Evolutionary conservation across 1,284 basidiomycete species (phyloP).

Genomic region (Tetrapyrgos nigripes): DNA sequence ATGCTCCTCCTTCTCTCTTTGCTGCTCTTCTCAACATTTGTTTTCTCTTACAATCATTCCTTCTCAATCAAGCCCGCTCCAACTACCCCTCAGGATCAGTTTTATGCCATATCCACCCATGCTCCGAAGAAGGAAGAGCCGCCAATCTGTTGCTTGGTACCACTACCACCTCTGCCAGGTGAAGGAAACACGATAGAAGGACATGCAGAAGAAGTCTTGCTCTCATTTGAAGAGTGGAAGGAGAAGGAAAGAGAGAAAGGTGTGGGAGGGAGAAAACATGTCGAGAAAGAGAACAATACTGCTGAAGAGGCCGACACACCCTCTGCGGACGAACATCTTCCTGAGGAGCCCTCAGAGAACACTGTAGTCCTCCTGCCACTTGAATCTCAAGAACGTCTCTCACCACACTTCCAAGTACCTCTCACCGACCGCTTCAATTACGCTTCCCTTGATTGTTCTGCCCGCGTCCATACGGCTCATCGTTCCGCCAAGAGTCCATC

Average conservation of each 20-base stretch:
- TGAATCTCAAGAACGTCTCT: conserved; percentile 23
- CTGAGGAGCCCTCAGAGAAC: conserved; percentile 20
- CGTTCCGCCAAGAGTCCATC: conserved; percentile 84
- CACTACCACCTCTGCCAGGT: conserved; percentile 45
- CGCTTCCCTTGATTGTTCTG: conserved; percentile 92
- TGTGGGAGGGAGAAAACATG: conserved; percentile 23
- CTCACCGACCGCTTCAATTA: conserved; percentile 91
- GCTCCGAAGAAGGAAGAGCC: conserved; percentile 55
- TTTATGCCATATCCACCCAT: conserved; percentile 57
- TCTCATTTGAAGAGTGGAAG: conserved; percentile 94
- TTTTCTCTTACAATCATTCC: neutral
- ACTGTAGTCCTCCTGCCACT: conserved; percentile 18
- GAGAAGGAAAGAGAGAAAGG: conserved; percentile 45
- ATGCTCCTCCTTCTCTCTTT: conserved; percentile 4
- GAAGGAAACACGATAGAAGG: conserved; percentile 53
- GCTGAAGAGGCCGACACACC: neutral
- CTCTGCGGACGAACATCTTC: neutral
- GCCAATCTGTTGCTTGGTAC: conserved; percentile 72
- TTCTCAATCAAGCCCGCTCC: conserved; percentile 26
- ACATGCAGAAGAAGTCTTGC: conserved; percentile 57
- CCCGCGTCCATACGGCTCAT: conserved; percentile 88
- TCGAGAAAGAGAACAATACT: neutral
- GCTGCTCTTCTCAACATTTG: neutral
- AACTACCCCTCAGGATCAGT: conserved; percentile 62
- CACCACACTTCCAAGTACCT: conserved; percentile 72